Conservation (phyloP, 2,329 filamentous ascomycete genomes). For the Arthrobotrys iridis region DNA sequence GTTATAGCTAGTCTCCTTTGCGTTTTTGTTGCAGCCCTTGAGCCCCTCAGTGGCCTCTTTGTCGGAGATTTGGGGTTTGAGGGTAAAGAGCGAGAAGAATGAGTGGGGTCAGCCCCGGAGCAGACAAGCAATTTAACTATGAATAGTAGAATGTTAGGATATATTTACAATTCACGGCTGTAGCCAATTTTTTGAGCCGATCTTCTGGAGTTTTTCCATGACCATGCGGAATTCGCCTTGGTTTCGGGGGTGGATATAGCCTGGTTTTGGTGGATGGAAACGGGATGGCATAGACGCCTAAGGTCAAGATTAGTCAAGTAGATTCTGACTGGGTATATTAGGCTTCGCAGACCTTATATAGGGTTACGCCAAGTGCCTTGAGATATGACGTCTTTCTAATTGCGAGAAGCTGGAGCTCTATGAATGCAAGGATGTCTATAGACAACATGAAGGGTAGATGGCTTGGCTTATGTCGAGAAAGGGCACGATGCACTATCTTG, state of each 20-base stretch:
- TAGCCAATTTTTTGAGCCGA: neutral
- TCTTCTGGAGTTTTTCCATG: neutral
- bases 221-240: neutral
- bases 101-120: neutral
- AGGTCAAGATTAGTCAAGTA: neutral
- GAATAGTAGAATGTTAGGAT: neutral
- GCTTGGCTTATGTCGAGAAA: too few species aligned
- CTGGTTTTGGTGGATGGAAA: neutral
- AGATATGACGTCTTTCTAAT: neutral
- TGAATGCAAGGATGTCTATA: neutral
- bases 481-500: neutral
- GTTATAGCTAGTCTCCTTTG: conserved; percentile 88
- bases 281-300: neutral
- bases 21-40: conserved; percentile 87
- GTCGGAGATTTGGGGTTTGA: conserved; percentile 80
- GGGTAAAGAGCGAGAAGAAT: neutral
- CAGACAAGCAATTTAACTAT: neutral
- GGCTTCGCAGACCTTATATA: conserved; percentile 6
- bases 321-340: neutral
- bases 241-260: neutral
- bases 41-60: conserved; percentile 84
- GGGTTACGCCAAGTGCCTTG: neutral
- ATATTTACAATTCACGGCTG: conserved; percentile 5
- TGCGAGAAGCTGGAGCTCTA: neutral
- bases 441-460: neutral